Evolutionary conservation across 225 moss, liverwort and hornwort species (phyloP).

Genomic region (Bryoerythrophyllum caledonicum): DNA sequence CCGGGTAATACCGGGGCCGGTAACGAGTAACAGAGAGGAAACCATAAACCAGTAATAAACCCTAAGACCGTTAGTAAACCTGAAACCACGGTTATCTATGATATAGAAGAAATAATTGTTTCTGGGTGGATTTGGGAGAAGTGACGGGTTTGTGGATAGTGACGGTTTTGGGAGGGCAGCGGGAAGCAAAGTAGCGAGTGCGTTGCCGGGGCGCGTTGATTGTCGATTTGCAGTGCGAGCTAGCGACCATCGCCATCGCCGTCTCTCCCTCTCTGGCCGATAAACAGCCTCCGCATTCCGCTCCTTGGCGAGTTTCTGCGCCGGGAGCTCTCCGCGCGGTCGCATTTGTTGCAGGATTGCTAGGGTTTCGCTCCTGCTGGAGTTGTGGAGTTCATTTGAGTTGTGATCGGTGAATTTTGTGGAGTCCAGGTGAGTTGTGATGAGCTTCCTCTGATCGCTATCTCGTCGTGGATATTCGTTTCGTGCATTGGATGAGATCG

Average conservation of each 20-base stretch:
- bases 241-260: not conserved
- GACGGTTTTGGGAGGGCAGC: too few relatives aligned
- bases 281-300: not conserved
- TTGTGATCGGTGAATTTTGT: not conserved
- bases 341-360: not conserved
- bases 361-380: constrained; percentile 22
- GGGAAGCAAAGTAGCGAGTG: not conserved
- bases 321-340: too few relatives aligned
- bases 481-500: not conserved
- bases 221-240: not conserved
- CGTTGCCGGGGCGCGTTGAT: constrained; percentile 2
- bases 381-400: not conserved
- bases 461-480: not conserved
- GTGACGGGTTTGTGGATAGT: not conserved
- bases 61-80: not conserved
- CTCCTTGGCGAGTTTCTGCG: not conserved
- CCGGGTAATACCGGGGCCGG: not conserved
- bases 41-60: not conserved
- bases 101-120: too few relatives aligned
- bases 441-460: not conserved
- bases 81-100: not conserved
- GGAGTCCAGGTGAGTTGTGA: not conserved
- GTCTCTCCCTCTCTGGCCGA: not conserved
- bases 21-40: not conserved
- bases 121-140: not conserved